phyloP scores from a whole-genome alignment of 345 rosid genomes.

The Kandelia obovata region DNA sequence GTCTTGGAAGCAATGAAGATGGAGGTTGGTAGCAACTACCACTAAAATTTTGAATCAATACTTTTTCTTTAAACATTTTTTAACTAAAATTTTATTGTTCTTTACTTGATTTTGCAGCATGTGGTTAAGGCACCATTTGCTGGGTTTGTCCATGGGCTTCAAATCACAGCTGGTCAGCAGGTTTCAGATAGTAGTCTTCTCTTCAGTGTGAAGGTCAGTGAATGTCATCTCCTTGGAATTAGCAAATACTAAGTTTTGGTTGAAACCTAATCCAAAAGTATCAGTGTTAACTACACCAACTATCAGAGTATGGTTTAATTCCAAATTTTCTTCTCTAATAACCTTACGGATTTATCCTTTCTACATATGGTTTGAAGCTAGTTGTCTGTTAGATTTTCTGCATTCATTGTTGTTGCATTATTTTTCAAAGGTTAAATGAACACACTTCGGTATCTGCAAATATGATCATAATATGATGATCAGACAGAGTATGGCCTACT shows the following conservation, averaged over 20 bases:
- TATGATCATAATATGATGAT: too few species aligned
- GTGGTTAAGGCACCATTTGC: constrained; percentile 73
- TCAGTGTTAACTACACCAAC: not conserved
- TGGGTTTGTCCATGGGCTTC: constrained; percentile 68
- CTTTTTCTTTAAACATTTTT: not conserved
- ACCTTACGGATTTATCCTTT: not conserved
- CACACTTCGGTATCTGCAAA: not conserved
- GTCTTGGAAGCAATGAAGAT: constrained; percentile 97
- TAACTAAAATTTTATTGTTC: not conserved
- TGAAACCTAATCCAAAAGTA: not conserved
- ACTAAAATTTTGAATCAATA: not conserved
- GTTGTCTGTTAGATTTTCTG: not conserved
- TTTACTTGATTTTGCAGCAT: constrained; percentile 43
- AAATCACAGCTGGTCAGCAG: constrained; percentile 67
- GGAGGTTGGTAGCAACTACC: constrained; percentile 57
- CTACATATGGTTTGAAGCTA: not conserved
- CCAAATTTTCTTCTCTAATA: not conserved
- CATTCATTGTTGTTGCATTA: not conserved
- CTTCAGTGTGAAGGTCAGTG: constrained; percentile 68
- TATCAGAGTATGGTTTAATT: not conserved
- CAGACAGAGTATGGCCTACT: too few species aligned
- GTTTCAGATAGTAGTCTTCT: constrained; percentile 65
- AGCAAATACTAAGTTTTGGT: constrained; percentile 4
- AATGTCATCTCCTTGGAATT: not conserved
- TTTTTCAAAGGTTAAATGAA: not conserved